Percentiles rank a stretch among this genome's conserved stretches.
Conservation (phyloP, 2,329 filamentous ascomycete genomes). For the Alternaria dauci region DNA sequence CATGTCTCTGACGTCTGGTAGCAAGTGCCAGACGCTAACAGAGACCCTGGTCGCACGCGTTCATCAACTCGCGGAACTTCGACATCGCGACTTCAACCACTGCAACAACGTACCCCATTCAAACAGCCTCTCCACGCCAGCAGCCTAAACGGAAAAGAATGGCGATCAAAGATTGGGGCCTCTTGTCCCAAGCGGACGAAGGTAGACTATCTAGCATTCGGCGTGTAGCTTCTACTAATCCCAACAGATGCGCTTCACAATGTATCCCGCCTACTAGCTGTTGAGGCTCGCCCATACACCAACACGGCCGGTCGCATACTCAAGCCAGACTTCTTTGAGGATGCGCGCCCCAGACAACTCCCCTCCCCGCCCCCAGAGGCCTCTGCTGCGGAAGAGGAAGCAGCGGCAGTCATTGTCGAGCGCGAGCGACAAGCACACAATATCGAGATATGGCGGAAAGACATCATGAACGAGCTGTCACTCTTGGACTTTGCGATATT, state of each 20-base stretch:
- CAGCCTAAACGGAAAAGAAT: constrained; percentile 47
- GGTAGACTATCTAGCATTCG: constrained; percentile 34
- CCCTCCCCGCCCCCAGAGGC: constrained; percentile 74
- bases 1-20: constrained; percentile 21
- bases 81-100: constrained; percentile 14
- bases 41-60: constrained; percentile 8
- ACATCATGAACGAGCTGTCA: constrained; percentile 86
- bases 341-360: constrained; percentile 63
- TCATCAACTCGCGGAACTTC: constrained; percentile 7
- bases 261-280: constrained; percentile 77
- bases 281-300: constrained; percentile 93
- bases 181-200: constrained; percentile 78
- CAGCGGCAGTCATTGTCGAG: constrained; percentile 55
- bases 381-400: constrained; percentile 55
- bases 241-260: constrained; percentile 80
- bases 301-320: constrained; percentile 84
- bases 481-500: constrained; percentile 86
- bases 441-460: constrained; percentile 77
- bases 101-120: neutral
- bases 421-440: constrained; percentile 62
- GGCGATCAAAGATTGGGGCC: constrained; percentile 63
- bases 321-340: constrained; percentile 70
- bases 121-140: neutral
- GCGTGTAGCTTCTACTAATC: constrained; percentile 22
- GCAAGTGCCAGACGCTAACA: constrained; percentile 10